Percentiles rank a stretch among this genome's conserved stretches.
Evolutionary conservation across 805 yeast species (phyloP).

Genomic region (Candida pini): DNA sequence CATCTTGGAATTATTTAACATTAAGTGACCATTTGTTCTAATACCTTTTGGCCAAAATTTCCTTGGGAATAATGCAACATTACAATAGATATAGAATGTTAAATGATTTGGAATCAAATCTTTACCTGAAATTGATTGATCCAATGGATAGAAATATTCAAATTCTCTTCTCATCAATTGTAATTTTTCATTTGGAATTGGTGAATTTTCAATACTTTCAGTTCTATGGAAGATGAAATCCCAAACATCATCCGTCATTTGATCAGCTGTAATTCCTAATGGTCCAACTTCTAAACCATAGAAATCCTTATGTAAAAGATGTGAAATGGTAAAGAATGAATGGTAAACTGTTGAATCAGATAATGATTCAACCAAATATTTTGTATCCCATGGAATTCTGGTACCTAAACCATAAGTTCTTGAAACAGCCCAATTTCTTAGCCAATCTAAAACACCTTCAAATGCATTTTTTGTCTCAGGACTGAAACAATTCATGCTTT

Average conservation of each 20-base stretch:
- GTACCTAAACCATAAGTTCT: slow-evolving; percentile 96
- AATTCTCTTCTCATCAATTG: slow-evolving; percentile 83
- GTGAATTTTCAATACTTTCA: slow-evolving; percentile 48
- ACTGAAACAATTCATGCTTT: slow-evolving; percentile 68
- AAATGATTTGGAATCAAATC: slow-evolving; percentile 96
- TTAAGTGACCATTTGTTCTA: slow-evolving; percentile 91
- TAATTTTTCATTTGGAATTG: slow-evolving; percentile 63
- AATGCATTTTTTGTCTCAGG: slow-evolving; percentile 86
- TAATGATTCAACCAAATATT: slow-evolving; percentile 86
- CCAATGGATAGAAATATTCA: slow-evolving; percentile 95
- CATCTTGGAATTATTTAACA: slow-evolving; percentile 96
- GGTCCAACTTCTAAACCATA: slow-evolving; percentile 75
- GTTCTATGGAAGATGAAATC: slow-evolving; percentile 80
- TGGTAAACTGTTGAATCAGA: slow-evolving; percentile 96
- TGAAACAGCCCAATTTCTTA: slow-evolving; percentile 96
- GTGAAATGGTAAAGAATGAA: slow-evolving; percentile 88
- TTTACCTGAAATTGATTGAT: slow-evolving; percentile 88
- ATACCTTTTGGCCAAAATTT: slow-evolving; percentile 91
- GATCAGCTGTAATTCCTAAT: slow-evolving; percentile 69
- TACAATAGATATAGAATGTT: slow-evolving; percentile 90
- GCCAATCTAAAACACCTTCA: slow-evolving; percentile 92
- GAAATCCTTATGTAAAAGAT: slow-evolving; percentile 78
- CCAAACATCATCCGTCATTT: slow-evolving; percentile 89
- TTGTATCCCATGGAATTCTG: slow-evolving; percentile 93
- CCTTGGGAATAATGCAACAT: slow-evolving; percentile 89